A percentile compares a stretch with the other conserved stretches of the same genome.
Conservation (phyloP, 345 rosid species). For the Draba incana region DNA sequence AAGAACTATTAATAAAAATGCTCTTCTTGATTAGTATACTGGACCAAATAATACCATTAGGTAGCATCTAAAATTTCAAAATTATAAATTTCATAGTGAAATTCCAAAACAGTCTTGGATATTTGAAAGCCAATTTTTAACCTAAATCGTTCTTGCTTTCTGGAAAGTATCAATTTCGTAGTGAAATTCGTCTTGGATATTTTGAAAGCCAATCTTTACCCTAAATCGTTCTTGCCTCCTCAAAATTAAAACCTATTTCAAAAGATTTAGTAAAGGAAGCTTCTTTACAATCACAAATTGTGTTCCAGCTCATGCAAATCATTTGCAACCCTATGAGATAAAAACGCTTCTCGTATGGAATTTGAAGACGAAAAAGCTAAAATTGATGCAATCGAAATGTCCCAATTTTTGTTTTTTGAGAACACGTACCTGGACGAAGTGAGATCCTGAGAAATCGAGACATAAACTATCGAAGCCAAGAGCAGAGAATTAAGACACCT, state of each 20-base stretch:
- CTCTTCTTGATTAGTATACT: background rate
- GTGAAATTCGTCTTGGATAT: background rate
- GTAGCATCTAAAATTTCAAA: constrained; percentile 15
- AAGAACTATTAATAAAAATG: background rate
- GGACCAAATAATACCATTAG: constrained; percentile 8
- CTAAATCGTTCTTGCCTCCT: constrained; percentile 1
- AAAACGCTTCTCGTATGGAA: background rate
- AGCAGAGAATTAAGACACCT: background rate
- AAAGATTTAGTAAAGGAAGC: constrained; percentile 16
- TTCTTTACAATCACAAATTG: constrained; percentile 14
- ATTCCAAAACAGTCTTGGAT: background rate
- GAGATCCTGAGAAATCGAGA: constrained; percentile 17
- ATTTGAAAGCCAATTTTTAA: constrained; percentile 3
- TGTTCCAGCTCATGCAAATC: background rate
- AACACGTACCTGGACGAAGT: constrained; percentile 17
- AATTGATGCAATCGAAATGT: background rate
- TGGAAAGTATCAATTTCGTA: background rate
- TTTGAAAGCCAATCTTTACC: constrained; percentile 9
- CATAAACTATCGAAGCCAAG: background rate
- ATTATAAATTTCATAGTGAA: background rate
- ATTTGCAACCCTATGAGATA: background rate
- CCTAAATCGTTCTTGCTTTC: constrained; percentile 3
- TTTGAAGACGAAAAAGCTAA: background rate
- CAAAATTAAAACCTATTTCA: constrained; percentile 13
- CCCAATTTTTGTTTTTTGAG: no score